Conservation (phyloP, 306 rosid genomes). For the Albizia julibrissin region DNA sequence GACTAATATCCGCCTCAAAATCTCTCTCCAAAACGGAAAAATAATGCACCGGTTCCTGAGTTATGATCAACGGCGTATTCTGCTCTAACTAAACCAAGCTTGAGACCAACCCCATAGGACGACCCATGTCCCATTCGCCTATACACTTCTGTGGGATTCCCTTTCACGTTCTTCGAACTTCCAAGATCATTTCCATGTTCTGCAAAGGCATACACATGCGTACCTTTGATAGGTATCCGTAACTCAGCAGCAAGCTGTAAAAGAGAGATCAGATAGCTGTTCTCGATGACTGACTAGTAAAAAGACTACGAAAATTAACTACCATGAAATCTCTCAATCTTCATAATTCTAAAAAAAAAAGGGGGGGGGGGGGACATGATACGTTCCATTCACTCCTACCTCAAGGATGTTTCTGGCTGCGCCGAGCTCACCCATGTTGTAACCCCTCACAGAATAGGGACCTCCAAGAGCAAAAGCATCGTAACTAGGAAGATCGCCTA, state of each 20-base stretch:
- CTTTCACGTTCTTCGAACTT: constrained; percentile 85
- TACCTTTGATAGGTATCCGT: constrained; percentile 78
- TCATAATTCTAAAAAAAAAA: background rate
- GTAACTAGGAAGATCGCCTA: constrained; percentile 96
- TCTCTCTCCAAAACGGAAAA: constrained; percentile 95
- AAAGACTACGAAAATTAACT: constrained; percentile 7
- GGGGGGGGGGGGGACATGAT: no score
- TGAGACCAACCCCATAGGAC: constrained; percentile 83
- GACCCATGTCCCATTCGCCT: constrained; percentile 91
- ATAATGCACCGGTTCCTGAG: constrained; percentile 89
- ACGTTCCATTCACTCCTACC: constrained; percentile 49
- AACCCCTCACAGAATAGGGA: constrained; percentile 97
- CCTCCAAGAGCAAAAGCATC: constrained; percentile 98
- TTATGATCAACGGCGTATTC: constrained; percentile 94
- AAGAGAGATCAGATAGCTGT: constrained; percentile 23
- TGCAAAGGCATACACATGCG: constrained; percentile 82
- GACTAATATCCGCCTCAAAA: constrained; percentile 54
- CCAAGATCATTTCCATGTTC: constrained; percentile 97
- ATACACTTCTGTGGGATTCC: constrained; percentile 93
- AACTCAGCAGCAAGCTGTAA: constrained; percentile 72
- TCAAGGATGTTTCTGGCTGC: constrained; percentile 92
- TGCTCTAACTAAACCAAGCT: constrained; percentile 85
- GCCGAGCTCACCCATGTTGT: constrained; percentile 96
- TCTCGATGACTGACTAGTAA: background rate
- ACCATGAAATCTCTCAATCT: background rate